These are phyloP conservation scores for Dicorynia guianensis DNA, from an alignment of 306 rosid genomes.

Conservation along the genomic window DNA sequence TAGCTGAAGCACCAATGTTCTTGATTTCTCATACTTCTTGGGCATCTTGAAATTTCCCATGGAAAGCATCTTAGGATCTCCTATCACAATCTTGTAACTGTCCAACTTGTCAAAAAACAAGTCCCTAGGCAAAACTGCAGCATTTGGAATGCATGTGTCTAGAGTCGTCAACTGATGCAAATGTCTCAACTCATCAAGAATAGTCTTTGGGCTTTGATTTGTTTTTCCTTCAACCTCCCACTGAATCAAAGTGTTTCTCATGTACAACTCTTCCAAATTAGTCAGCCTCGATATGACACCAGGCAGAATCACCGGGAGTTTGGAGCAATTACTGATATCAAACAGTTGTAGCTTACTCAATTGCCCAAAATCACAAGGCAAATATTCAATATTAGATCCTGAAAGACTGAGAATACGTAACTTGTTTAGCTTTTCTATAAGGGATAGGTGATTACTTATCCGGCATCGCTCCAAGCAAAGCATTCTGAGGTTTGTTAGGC, in stretches of 20 bases:
- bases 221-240: slow-evolving; percentile 35
- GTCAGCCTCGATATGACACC: slow-evolving; percentile 46
- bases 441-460: slow-evolving; percentile 22
- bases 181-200: slow-evolving; percentile 32
- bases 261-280: slow-evolving; percentile 48
- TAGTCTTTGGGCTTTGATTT: background rate
- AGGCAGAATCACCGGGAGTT: slow-evolving; percentile 39
- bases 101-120: slow-evolving; percentile 31
- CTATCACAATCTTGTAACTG: slow-evolving; percentile 44
- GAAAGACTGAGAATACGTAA: slow-evolving; percentile 45
- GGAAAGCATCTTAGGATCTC: slow-evolving; percentile 25
- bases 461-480: slow-evolving; percentile 29
- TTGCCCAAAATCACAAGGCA: slow-evolving; percentile 41
- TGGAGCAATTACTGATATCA: slow-evolving; percentile 31
- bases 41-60: slow-evolving; percentile 13
- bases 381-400: background rate
- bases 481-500: background rate
- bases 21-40: slow-evolving; percentile 21
- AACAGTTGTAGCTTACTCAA: slow-evolving; percentile 34
- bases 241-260: slow-evolving; percentile 38
- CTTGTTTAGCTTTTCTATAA: slow-evolving; percentile 39
- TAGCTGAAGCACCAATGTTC: slow-evolving; percentile 39
- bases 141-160: background rate
- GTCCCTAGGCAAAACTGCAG: background rate
- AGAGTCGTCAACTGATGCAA: slow-evolving; percentile 13